Conservation (phyloP, 768 basidiomycete species). For the Leccinum barrowsii region DNA sequence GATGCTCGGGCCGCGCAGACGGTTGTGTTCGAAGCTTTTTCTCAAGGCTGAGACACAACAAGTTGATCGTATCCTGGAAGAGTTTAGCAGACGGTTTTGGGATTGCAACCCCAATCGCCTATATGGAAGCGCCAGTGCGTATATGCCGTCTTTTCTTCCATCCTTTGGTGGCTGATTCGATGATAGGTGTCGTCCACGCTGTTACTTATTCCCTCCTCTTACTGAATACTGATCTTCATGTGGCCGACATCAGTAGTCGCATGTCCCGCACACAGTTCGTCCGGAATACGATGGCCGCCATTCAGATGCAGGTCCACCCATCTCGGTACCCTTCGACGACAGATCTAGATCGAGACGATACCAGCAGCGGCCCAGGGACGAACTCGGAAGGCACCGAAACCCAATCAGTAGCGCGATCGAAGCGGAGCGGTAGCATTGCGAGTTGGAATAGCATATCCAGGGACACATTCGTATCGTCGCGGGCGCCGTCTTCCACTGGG, state of each 20-base stretch:
- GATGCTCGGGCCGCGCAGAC: slow-evolving; percentile 39
- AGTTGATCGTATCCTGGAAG: slow-evolving; percentile 92
- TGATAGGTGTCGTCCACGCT: slow-evolving; percentile 86
- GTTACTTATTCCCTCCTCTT: slow-evolving; percentile 90
- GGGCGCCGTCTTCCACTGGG: slow-evolving; percentile 32
- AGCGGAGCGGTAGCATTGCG: slow-evolving; percentile 78
- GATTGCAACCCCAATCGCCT: slow-evolving; percentile 79
- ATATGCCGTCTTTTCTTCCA: background rate
- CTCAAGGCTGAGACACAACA: slow-evolving; percentile 97
- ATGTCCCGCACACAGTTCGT: slow-evolving; percentile 95
- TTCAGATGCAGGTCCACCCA: slow-evolving; percentile 74
- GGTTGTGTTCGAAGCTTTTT: slow-evolving; percentile 86
- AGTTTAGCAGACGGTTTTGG: slow-evolving; percentile 88
- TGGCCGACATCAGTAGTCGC: slow-evolving; percentile 81
- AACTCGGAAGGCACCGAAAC: slow-evolving; percentile 59
- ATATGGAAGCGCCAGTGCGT: slow-evolving; percentile 85
- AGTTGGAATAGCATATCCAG: slow-evolving; percentile 80
- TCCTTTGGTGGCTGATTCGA: slow-evolving; percentile 3
- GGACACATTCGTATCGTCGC: slow-evolving; percentile 48
- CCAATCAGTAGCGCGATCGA: slow-evolving; percentile 45
- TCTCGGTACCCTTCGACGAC: slow-evolving; percentile 51
- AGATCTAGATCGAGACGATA: slow-evolving; percentile 66
- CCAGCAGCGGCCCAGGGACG: slow-evolving; percentile 52
- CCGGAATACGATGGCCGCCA: slow-evolving; percentile 82
- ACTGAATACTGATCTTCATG: slow-evolving; percentile 95